These are phyloP conservation scores for Strobilomyces dryophilus DNA, from an alignment of 768 basidiomycete genomes.

Conservation along the genomic window DNA sequence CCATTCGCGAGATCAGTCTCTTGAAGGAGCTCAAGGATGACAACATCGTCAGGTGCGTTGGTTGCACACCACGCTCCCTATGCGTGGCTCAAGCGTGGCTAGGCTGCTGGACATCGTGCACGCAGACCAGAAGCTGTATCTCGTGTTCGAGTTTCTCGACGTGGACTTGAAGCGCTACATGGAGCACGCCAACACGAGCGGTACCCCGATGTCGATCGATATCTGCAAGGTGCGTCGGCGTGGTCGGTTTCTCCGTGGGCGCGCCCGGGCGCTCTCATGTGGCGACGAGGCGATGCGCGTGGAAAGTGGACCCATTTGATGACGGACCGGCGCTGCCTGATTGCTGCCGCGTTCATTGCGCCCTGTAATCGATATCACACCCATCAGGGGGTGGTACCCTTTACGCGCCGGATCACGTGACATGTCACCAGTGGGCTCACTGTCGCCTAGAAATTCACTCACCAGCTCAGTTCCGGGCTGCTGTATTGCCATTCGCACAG, in stretches of 20 bases:
- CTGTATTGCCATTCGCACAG: constrained; percentile 94
- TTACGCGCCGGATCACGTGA: constrained; percentile 33
- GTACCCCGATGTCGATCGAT: constrained; percentile 66
- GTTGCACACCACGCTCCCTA: background rate
- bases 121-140: constrained; percentile 93
- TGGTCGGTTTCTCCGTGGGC: background rate
- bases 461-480: constrained; percentile 87
- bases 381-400: no score
- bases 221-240: constrained; percentile 71
- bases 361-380: constrained; percentile 19
- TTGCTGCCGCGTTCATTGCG: background rate
- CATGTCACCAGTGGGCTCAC: constrained; percentile 16
- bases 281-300: constrained; percentile 20
- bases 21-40: constrained; percentile 96
- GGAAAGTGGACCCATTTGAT: constrained; percentile 3
- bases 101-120: constrained; percentile 97
- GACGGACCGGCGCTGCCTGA: background rate
- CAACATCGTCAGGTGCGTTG: constrained; percentile 80
- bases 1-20: constrained; percentile 96
- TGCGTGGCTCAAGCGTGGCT: background rate
- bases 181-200: constrained; percentile 74
- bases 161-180: constrained; percentile 97
- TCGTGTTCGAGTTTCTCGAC: constrained; percentile 97
- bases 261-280: background rate
- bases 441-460: constrained; percentile 83